Conservation (phyloP, 331 rosid species). For the Pyracantha coccinea region DNA sequence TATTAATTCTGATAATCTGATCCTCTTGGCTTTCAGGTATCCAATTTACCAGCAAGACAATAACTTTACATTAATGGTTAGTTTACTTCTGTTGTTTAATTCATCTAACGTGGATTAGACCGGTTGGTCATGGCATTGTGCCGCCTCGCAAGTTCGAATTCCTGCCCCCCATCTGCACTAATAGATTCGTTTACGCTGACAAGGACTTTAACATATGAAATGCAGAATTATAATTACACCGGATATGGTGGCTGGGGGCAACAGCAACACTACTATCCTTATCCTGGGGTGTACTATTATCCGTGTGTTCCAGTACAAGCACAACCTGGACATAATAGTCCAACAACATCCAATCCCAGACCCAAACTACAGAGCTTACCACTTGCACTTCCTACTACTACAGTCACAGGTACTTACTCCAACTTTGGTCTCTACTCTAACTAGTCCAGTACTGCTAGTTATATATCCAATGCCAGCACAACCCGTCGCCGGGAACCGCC, state of each 20-base stretch:
- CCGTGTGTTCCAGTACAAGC: background rate
- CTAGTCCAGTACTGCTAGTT: background rate
- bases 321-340: background rate
- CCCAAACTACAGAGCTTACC: background rate
- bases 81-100: conserved; percentile 3
- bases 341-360: background rate
- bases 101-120: too few relatives aligned
- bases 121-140: too few relatives aligned
- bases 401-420: background rate
- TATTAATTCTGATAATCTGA: background rate
- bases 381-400: too few relatives aligned
- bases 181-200: too few relatives aligned
- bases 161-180: too few relatives aligned
- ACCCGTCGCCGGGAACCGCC: background rate
- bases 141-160: too few relatives aligned
- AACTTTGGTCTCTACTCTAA: background rate
- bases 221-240: conserved; percentile 38
- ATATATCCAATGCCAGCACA: background rate
- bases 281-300: conserved; percentile 9
- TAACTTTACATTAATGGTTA: conserved; percentile 31
- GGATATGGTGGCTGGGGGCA: conserved; percentile 30
- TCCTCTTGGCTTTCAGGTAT: conserved; percentile 32
- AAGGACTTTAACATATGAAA: background rate
- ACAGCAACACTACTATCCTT: background rate
- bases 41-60: conserved; percentile 45